Conservation (phyloP, 345 rosid genomes). For the Populus ilicifolia region DNA sequence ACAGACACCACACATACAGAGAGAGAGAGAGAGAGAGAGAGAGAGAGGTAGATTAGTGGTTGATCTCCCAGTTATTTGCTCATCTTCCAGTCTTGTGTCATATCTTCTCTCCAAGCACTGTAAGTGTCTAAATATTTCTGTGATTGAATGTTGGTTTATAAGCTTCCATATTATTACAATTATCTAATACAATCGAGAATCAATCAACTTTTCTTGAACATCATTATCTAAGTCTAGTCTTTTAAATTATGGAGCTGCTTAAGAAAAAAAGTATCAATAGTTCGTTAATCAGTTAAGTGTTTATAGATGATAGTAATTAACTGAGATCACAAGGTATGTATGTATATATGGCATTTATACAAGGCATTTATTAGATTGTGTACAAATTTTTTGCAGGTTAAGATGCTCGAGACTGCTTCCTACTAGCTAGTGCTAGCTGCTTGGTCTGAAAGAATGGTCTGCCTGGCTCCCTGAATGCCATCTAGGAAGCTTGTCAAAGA, state of each 20-base stretch:
- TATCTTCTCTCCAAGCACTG: neutral
- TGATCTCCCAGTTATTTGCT: neutral
- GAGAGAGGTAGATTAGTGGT: neutral
- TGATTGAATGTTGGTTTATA: too few relatives aligned
- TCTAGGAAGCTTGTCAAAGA: slow-evolving; percentile 36
- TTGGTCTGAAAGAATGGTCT: slow-evolving; percentile 18
- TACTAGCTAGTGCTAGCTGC: neutral
- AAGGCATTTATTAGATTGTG: neutral
- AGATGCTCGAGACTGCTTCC: neutral
- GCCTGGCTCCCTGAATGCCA: slow-evolving; percentile 83
- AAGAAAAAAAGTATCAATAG: neutral
- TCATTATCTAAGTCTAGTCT: neutral
- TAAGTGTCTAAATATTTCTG: neutral
- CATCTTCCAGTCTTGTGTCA: neutral
- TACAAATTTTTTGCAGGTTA: neutral
- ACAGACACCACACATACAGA: too few relatives aligned
- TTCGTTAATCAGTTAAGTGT: neutral
- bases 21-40: neutral
- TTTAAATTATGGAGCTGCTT: neutral
- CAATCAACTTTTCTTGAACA: neutral
- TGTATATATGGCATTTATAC: neutral
- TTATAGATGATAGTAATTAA: neutral
- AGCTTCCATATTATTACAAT: too few relatives aligned
- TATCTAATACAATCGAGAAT: neutral
- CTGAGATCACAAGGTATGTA: neutral